Evolutionary conservation across 2,329 filamentous ascomycete species (phyloP).

Genomic region (Cladosporium phlei): DNA sequence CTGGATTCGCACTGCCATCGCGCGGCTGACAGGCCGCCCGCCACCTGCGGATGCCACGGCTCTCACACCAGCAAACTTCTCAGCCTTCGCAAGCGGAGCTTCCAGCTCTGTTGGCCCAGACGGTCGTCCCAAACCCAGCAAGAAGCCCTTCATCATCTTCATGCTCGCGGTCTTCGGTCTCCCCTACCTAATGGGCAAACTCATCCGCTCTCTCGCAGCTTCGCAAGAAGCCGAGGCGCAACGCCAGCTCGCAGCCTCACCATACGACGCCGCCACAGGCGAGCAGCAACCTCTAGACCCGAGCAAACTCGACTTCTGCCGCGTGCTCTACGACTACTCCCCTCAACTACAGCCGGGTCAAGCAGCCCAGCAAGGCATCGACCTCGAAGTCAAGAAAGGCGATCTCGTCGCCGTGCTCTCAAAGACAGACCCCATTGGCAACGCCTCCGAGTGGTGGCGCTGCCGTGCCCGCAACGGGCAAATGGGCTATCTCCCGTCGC

Average conservation of each 20-base stretch:
- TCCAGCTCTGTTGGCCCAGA: constrained; percentile 60
- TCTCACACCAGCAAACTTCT: constrained; percentile 86
- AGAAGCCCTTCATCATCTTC: constrained; percentile 96
- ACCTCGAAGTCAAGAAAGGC: constrained; percentile 88
- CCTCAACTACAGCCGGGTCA: constrained; percentile 59
- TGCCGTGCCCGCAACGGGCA: constrained; percentile 86
- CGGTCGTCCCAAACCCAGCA: constrained; percentile 70
- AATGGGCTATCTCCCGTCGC: constrained; percentile 85
- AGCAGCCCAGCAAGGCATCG: constrained; percentile 59
- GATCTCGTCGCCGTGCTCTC: constrained; percentile 90
- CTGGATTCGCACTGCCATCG: constrained; percentile 86
- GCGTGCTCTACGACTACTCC: constrained; percentile 87
- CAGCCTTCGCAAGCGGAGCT: constrained; percentile 66
- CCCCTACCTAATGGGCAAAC: constrained; percentile 94
- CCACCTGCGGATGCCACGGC: constrained; percentile 81
- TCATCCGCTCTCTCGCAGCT: constrained; percentile 78
- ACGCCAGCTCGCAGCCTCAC: constrained; percentile 49
- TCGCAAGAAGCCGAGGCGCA: constrained; percentile 80
- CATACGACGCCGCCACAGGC: constrained; percentile 38
- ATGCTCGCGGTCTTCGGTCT: constrained; percentile 89
- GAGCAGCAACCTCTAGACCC: constrained; percentile 65
- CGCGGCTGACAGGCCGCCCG: constrained; percentile 87
- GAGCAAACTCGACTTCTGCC: constrained; percentile 91
- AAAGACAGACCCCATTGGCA: constrained; percentile 87
- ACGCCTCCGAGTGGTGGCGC: constrained; percentile 94